Evolutionary conservation across 2,329 filamentous ascomycete species (phyloP), one percentile per base, ranked within the genome.

Genomic region (Fusarium longipes): DNA sequence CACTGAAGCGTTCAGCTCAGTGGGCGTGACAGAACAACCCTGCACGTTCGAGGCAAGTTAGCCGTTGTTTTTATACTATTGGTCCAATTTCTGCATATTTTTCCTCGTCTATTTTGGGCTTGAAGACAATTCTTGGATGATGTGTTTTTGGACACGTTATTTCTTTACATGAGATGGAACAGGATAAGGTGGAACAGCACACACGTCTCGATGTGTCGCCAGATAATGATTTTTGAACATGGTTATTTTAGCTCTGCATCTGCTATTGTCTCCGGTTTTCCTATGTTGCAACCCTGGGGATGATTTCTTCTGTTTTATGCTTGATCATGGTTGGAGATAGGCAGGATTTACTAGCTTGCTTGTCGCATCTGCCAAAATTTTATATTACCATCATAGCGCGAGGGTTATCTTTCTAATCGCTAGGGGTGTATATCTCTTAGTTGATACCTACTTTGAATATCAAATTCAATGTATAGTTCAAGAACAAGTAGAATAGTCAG

Each of bases 171-270:
- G 40, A 45, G 39, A 53, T 50, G 45, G 44, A 61, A 57, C 50
- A 62, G 27, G 50, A 50, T 57, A 57, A 63, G 70, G 69, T 60
- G 71, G 48, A 68, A 73, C 71, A 72, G 70, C 27, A 71, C 70
- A 70, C 65, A 60, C 55, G 44, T 53, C 52, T 38, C 24, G 59
- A 50, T 33, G 42, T 45, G 39, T 58, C 57, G 40, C 32, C 29
- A 32, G 33, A 35, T 38, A 27, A 36, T 40, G 17, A 38, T 63
- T 35, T 47, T 39, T 39, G 42, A 43, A 56, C 67, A 50, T 67
- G 53, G 55, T 44, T 39, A 36, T 32, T 38, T 57, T 49, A 35
- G 36, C 22, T 17, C 27, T 51, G 32, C 47, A 42, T 36, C 32
- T 49, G 33, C 11, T 32, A 8, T 45, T 25, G 33, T 22, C 35